phyloP scores from a whole-genome alignment of 2,329 filamentous ascomycete genomes.

The Microdochium trichocladiopsis region DNA sequence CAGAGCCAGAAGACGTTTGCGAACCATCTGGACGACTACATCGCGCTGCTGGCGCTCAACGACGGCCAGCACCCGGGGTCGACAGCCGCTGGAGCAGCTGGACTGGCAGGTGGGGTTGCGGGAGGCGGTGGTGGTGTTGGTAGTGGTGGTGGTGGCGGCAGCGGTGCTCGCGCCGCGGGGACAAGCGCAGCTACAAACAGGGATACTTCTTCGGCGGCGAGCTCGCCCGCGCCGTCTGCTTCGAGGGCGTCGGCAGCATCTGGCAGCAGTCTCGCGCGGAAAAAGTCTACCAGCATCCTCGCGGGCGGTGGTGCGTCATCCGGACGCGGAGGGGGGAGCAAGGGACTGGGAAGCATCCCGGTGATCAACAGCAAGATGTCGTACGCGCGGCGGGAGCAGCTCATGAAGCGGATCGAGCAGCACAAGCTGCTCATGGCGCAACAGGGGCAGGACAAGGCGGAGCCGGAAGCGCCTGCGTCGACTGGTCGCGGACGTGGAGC shows the following conservation, averaged over 20 bases:
- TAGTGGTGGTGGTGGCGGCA: not conserved
- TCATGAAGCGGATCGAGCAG: not conserved
- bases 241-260: not conserved
- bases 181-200: not conserved
- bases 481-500: conserved; percentile 1
- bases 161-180: not conserved
- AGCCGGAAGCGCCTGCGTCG: conserved; percentile 6
- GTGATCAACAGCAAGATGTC: conserved; percentile 1
- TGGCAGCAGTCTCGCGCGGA: not conserved
- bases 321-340: not conserved
- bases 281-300: not conserved
- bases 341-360: not conserved
- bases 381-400: not conserved
- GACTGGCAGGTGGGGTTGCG: conserved; percentile 14
- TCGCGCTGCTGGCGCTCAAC: conserved; percentile 50
- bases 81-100: conserved; percentile 15
- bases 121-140: too few species aligned
- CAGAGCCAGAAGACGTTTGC: conserved; percentile 77
- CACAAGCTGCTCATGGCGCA: not conserved
- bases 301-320: too few species aligned
- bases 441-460: not conserved
- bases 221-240: not conserved
- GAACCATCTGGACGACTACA: conserved; percentile 75
- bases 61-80: conserved; percentile 20
- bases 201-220: not conserved